These are phyloP conservation scores for Globisporangium paddicum DNA, from an alignment of 352 stramenopile genomes.

Conservation along the genomic window DNA sequence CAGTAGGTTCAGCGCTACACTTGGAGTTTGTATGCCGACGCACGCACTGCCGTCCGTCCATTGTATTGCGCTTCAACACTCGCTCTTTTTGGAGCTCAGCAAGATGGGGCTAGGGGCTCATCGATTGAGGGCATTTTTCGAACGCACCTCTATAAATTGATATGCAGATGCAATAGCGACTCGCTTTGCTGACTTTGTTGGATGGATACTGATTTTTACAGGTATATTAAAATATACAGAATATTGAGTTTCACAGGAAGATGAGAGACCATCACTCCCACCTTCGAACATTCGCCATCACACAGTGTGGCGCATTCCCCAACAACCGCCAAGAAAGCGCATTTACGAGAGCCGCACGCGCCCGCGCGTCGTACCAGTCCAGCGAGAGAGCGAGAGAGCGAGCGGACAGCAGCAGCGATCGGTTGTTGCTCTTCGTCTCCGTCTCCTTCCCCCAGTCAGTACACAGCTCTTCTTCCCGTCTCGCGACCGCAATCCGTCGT, in stretches of 20 bases:
- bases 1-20: neutral
- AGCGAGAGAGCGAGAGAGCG: slow-evolving; percentile 6
- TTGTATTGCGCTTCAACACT: slow-evolving; percentile 6
- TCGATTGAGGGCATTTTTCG: neutral
- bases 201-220: neutral
- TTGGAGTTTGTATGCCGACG: neutral
- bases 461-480: neutral
- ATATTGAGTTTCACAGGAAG: neutral
- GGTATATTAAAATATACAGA: neutral
- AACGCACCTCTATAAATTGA: neutral
- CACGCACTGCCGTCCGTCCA: neutral
- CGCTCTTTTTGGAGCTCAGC: neutral
- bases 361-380: neutral
- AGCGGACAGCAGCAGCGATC: slow-evolving; percentile 12
- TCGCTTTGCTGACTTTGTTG: slow-evolving; percentile 2
- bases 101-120: neutral
- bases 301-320: slow-evolving; percentile 1
- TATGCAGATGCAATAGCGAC: neutral
- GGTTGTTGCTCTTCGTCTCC: slow-evolving; percentile 13
- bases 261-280: slow-evolving; percentile 7
- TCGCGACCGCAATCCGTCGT: neutral
- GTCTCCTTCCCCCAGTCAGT: neutral
- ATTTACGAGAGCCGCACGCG: neutral
- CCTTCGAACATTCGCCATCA: too few species aligned
- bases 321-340: slow-evolving; percentile 5